Percentiles rank a stretch among this genome's conserved stretches.
phyloP scores from a whole-genome alignment of 257 asterid species.

The Coffea eugenioides region DNA sequence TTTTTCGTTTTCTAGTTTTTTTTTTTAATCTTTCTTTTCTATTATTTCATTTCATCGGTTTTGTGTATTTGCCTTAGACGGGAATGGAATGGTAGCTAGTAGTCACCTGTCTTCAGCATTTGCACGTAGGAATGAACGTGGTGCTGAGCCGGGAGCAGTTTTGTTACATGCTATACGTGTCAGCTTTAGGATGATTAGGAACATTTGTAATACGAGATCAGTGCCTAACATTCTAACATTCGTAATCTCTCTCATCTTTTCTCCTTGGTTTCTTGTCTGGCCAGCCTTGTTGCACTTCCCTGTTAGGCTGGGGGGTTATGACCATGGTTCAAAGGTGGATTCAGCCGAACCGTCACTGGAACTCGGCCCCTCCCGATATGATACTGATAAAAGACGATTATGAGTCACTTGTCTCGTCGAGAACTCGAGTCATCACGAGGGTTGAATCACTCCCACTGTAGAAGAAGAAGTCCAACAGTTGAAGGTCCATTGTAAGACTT shows the following conservation, averaged over 20 bases:
- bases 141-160: constrained; percentile 13
- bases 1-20: background rate
- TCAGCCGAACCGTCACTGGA: no score
- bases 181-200: background rate
- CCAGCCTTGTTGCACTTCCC: no score
- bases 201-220: background rate
- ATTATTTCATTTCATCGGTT: background rate
- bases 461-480: no score
- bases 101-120: constrained; percentile 13
- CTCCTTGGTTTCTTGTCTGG: background rate
- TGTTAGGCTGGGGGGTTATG: no score
- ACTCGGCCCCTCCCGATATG: no score
- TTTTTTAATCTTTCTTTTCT: background rate
- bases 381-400: no score
- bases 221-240: background rate
- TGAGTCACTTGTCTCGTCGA: no score
- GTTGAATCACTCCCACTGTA: no score
- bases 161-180: constrained; percentile 3
- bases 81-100: background rate
- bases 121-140: constrained; percentile 7
- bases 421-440: no score
- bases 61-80: background rate
- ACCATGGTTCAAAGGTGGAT: no score
- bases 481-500: no score
- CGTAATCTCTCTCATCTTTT: background rate